Evolutionary conservation across 1,139 yeast genomes (phyloP).

Genomic region (Kodamaea sp.): DNA sequence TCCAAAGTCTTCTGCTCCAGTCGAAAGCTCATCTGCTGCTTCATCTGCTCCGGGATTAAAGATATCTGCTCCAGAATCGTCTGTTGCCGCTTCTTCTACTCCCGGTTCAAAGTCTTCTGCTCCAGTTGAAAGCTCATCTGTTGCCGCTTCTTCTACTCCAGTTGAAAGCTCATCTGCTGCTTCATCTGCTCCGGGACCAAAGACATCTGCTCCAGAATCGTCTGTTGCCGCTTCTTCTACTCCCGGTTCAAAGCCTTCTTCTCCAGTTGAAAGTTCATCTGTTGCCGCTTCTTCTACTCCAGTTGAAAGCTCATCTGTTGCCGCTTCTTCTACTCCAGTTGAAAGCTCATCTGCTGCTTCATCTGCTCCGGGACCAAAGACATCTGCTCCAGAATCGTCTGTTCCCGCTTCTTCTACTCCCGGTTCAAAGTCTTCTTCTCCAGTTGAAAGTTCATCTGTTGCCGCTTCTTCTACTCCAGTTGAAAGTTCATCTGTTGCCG

Average conservation of each 20-base stretch:
- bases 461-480: not conserved
- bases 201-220: not conserved
- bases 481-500: not conserved
- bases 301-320: too few species aligned
- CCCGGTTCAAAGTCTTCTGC: too few species aligned
- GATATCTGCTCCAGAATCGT: not conserved
- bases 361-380: too few species aligned
- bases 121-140: not conserved
- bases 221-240: not conserved
- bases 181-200: not conserved
- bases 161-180: conserved; percentile 1
- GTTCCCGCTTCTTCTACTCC: conserved; percentile 1
- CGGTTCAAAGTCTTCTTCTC: conserved; percentile 1
- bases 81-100: not conserved
- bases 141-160: not conserved
- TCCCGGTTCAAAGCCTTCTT: not conserved
- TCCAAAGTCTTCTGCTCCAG: not conserved
- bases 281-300: not conserved
- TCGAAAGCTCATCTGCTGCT: not conserved
- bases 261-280: not conserved
- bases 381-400: not conserved
- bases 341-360: not conserved
- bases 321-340: not conserved
- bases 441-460: not conserved
- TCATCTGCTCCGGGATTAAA: not conserved